These are phyloP conservation scores for Xylariaceae sp. DNA, from an alignment of 2,329 filamentous ascomycete genomes.

Conservation along the genomic window DNA sequence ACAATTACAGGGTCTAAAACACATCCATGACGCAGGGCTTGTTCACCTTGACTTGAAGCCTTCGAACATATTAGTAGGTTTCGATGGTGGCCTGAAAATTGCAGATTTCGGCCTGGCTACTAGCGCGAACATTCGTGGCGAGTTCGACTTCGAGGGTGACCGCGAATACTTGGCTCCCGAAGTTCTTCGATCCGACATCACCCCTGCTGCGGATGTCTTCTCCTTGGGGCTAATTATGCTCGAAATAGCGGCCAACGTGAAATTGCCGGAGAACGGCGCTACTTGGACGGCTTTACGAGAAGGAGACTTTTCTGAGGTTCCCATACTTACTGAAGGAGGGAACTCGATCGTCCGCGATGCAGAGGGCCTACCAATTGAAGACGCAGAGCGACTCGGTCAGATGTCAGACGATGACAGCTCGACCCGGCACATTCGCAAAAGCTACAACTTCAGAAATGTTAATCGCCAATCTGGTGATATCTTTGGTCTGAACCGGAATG, in stretches of 20 bases:
- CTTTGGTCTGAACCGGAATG: constrained; percentile 44
- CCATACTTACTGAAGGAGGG: constrained; percentile 76
- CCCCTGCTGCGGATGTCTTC: constrained; percentile 91
- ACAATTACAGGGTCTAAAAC: constrained; percentile 67
- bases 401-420: constrained; percentile 25
- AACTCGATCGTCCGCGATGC: constrained; percentile 70
- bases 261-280: constrained; percentile 86
- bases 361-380: constrained; percentile 61
- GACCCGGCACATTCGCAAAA: constrained; percentile 15
- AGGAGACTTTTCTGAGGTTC: constrained; percentile 84
- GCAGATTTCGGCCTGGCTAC: constrained; percentile 83
- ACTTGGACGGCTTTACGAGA: constrained; percentile 87
- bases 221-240: constrained; percentile 91
- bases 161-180: constrained; percentile 95
- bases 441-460: constrained; percentile 20
- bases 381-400: constrained; percentile 33
- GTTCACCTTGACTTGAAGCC: constrained; percentile 84
- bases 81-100: constrained; percentile 78
- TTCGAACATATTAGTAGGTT: constrained; percentile 77
- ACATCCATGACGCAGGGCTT: constrained; percentile 84
- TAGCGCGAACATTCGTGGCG: constrained; percentile 38
- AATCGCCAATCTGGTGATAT: constrained; percentile 34
- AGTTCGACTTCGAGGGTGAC: constrained; percentile 88
- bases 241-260: constrained; percentile 90
- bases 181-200: constrained; percentile 78